A percentile compares a stretch with the other conserved stretches of the same genome.
These are phyloP conservation scores for Colletotrichum sublineola DNA, from an alignment of 2,329 filamentous ascomycete species.

Conservation along the genomic window DNA sequence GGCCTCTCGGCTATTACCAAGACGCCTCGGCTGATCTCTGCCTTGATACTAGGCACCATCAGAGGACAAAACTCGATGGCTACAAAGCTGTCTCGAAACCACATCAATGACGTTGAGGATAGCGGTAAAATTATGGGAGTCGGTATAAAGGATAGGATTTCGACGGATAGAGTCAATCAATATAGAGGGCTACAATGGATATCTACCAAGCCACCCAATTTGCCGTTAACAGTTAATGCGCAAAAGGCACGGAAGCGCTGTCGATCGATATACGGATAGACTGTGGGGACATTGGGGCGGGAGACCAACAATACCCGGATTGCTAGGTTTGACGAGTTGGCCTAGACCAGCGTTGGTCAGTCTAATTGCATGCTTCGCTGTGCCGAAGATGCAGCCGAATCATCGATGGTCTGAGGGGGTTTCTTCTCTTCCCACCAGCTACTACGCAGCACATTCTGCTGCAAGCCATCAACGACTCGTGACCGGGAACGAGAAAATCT, in stretches of 20 bases:
- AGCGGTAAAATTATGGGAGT: neutral
- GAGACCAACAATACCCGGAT: neutral
- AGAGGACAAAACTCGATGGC: neutral
- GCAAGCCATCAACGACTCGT: constrained; percentile 25
- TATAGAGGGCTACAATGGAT: neutral
- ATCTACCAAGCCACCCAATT: constrained; percentile 10
- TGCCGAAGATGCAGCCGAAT: neutral
- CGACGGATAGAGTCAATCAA: neutral
- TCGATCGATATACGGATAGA: constrained; percentile 13
- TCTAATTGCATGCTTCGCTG: neutral
- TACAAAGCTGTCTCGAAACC: neutral
- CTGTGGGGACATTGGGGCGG: constrained; percentile 8
- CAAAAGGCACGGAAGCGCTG: neutral
- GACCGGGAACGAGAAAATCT: constrained; percentile 22
- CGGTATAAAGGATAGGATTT: neutral
- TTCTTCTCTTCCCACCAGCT: neutral
- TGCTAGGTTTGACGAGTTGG: neutral
- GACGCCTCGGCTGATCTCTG: neutral
- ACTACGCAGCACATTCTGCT: neutral
- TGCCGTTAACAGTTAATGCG: neutral
- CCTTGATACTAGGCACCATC: neutral
- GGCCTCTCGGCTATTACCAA: neutral
- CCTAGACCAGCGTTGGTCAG: neutral
- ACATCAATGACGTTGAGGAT: neutral
- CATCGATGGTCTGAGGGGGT: constrained; percentile 16